Conservation (phyloP, 768 basidiomycete species). For the Lentinus brumalis region DNA sequence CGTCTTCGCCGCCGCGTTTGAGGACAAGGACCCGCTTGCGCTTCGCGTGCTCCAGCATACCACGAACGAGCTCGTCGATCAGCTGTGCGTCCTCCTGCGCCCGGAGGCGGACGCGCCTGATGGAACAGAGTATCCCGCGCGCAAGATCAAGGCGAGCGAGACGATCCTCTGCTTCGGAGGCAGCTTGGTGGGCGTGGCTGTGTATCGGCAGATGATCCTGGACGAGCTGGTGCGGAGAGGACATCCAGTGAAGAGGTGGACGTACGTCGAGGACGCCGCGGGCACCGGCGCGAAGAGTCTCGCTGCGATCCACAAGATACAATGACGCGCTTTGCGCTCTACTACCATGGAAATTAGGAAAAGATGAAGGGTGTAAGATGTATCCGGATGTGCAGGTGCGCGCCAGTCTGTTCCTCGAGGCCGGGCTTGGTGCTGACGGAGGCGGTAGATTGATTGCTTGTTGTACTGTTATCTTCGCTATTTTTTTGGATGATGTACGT, state of each 20-base stretch:
- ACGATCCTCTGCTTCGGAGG: constrained; percentile 78
- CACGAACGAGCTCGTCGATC: constrained; percentile 56
- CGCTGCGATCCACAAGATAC: constrained; percentile 29
- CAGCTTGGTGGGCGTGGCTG: constrained; percentile 66
- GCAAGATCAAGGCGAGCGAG: constrained; percentile 50
- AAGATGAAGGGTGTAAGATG: too few relatives aligned
- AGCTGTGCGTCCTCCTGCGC: constrained; percentile 57
- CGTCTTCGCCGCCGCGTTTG: constrained; percentile 79
- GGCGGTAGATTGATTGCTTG: too few relatives aligned
- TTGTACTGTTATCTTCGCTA: too few relatives aligned
- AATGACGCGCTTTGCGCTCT: too few relatives aligned
- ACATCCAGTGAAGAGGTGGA: constrained; percentile 64
- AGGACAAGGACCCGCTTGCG: constrained; percentile 66
- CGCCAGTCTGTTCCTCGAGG: too few relatives aligned
- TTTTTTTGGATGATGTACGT: too few relatives aligned
- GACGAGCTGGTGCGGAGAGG: constrained; percentile 58
- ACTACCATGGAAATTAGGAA: too few relatives aligned
- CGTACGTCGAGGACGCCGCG: constrained; percentile 71
- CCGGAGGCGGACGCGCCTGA: constrained; percentile 29
- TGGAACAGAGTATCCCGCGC: constrained; percentile 5
- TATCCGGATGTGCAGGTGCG: too few relatives aligned
- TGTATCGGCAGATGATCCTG: constrained; percentile 56
- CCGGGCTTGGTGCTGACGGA: too few relatives aligned
- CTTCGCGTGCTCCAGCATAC: constrained; percentile 54
- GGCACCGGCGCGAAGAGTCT: constrained; percentile 53